phyloP scores from a whole-genome alignment of 2,329 filamentous ascomycete genomes.

The Colletotrichum paranaense region DNA sequence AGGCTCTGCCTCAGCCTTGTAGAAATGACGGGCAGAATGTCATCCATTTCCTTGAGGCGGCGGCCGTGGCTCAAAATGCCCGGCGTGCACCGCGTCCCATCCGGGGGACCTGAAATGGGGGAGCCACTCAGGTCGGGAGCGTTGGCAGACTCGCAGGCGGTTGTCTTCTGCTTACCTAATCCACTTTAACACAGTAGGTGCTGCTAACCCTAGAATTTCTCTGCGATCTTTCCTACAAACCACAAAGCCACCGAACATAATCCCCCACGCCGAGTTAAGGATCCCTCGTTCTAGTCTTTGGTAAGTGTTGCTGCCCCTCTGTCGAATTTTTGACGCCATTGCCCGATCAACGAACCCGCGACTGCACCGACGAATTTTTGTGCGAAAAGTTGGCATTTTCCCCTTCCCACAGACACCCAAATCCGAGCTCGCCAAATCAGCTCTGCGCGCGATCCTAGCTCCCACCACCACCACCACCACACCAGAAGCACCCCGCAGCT shows the following conservation, averaged over 20 bases:
- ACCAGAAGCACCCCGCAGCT: conserved; percentile 25
- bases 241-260: conserved; percentile 30
- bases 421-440: conserved; percentile 32
- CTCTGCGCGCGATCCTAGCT: conserved; percentile 34
- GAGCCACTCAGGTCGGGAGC: neutral
- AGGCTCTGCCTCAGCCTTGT: conserved; percentile 14
- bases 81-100: conserved; percentile 2
- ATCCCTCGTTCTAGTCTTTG: conserved; percentile 47
- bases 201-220: conserved; percentile 60
- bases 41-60: neutral
- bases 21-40: neutral
- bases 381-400: conserved; percentile 26
- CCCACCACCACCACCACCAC: conserved; percentile 27
- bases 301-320: conserved; percentile 44
- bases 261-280: conserved; percentile 22
- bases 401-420: conserved; percentile 18
- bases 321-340: conserved; percentile 21
- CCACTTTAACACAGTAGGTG: conserved; percentile 44
- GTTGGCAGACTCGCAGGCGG: neutral
- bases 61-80: neutral
- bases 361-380: conserved; percentile 18
- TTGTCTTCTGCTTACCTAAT: conserved; percentile 53
- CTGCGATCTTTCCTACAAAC: conserved; percentile 44
- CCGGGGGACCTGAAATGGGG: conserved; percentile 11
- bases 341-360: conserved; percentile 4